These are phyloP conservation scores for Stemphylium beticola DNA, from an alignment of 2,329 filamentous ascomycete species.

Conservation along the genomic window DNA sequence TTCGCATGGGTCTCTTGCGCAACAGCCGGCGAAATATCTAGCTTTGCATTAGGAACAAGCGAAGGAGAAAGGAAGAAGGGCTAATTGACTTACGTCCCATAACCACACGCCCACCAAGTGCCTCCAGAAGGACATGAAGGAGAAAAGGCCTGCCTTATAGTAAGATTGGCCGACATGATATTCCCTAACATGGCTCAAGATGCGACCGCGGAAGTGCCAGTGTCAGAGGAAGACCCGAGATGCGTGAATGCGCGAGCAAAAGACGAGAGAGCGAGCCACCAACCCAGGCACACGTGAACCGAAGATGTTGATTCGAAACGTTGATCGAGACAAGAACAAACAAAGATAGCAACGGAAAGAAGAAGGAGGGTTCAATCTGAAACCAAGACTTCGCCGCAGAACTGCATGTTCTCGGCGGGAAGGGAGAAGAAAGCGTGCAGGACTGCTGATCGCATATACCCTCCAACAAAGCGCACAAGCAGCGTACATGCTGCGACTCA, in stretches of 20 bases:
- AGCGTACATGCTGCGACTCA: neutral
- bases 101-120: slow-evolving; percentile 45
- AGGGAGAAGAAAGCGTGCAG: neutral
- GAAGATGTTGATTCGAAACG: too few species aligned
- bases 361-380: too few species aligned
- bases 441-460: neutral
- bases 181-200: neutral
- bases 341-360: too few species aligned
- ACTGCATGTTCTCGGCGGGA: neutral
- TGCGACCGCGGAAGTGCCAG: neutral
- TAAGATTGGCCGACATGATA: slow-evolving; percentile 7
- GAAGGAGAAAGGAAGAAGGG: neutral
- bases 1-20: slow-evolving; percentile 43
- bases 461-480: neutral
- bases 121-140: slow-evolving; percentile 45
- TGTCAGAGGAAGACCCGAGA: neutral
- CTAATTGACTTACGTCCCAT: slow-evolving; percentile 16
- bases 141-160: slow-evolving; percentile 26
- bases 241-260: neutral
- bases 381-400: neutral
- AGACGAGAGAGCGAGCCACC: too few species aligned
- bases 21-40: slow-evolving; percentile 48
- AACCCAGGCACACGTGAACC: too few species aligned
- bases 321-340: too few species aligned
- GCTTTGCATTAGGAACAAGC: neutral